Conservation (phyloP, 108 stramenopile genomes). For the Cyclotella atomus region DNA sequence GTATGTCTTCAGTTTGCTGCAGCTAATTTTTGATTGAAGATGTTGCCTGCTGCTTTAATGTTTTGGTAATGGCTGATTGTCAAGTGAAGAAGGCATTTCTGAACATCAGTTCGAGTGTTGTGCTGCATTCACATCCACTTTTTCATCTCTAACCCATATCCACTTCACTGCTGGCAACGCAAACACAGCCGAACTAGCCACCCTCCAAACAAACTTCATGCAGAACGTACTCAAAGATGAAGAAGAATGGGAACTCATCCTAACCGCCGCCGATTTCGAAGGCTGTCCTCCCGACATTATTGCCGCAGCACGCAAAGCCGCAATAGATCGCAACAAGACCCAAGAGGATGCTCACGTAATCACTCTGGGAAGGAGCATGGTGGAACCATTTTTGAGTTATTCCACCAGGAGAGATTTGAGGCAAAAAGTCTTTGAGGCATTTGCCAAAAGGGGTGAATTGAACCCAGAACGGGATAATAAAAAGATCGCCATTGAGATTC, state of each 20-base stretch:
- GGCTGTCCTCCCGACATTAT: constrained; percentile 71
- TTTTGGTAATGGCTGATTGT: too few relatives aligned
- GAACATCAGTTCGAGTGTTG: too few relatives aligned
- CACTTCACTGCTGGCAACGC: neutral
- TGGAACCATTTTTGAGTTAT: constrained; percentile 79
- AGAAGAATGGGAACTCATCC: constrained; percentile 64
- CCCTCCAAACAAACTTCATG: constrained; percentile 62
- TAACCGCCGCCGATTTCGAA: constrained; percentile 54
- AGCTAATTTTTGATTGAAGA: too few relatives aligned
- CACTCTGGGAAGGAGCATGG: constrained; percentile 68
- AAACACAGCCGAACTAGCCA: constrained; percentile 62
- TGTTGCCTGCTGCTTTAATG: too few relatives aligned
- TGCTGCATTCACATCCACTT: too few relatives aligned
- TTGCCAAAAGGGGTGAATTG: constrained; percentile 67
- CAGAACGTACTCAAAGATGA: constrained; percentile 85
- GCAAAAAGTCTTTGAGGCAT: constrained; percentile 65
- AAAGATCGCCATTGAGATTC: constrained; percentile 60
- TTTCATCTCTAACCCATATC: neutral
- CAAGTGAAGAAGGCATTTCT: too few relatives aligned
- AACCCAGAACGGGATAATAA: constrained; percentile 64
- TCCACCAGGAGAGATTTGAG: constrained; percentile 63
- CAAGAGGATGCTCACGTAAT: constrained; percentile 64
- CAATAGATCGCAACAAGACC: constrained; percentile 64
- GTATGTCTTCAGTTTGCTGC: too few relatives aligned
- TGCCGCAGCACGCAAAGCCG: constrained; percentile 69